Evolutionary conservation across 2,329 filamentous ascomycete species (phyloP).

Genomic region (Akanthomyces dipterigenus): DNA sequence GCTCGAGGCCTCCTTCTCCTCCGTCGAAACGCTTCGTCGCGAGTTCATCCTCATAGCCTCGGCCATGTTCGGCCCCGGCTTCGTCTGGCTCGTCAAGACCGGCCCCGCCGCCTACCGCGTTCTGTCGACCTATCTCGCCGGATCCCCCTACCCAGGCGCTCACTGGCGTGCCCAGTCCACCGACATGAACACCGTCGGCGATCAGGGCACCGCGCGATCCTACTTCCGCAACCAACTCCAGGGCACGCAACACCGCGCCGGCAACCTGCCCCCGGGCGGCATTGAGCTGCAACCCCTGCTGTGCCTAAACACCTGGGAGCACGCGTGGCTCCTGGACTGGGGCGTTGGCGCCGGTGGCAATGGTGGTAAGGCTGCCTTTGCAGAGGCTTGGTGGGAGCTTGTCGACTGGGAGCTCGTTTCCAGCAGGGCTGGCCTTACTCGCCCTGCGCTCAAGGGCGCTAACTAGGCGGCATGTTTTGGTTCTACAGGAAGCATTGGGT

Average conservation of each 20-base stretch:
- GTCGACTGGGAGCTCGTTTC: constrained; percentile 80
- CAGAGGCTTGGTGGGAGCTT: constrained; percentile 77
- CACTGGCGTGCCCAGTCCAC: constrained; percentile 66
- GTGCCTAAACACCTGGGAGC: constrained; percentile 95
- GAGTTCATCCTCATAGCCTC: constrained; percentile 76
- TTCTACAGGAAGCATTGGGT: not conserved
- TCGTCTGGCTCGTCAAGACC: constrained; percentile 82
- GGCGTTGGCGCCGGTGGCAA: constrained; percentile 50
- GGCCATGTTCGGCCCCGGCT: constrained; percentile 94
- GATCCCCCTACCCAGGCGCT: constrained; percentile 77
- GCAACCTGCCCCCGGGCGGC: constrained; percentile 54
- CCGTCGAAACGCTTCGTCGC: constrained; percentile 70
- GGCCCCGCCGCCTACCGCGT: constrained; percentile 52
- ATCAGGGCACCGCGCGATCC: constrained; percentile 27
- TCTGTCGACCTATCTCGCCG: constrained; percentile 84
- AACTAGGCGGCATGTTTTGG: not conserved
- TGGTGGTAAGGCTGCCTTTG: constrained; percentile 67
- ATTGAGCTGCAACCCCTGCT: constrained; percentile 68
- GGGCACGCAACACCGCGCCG: constrained; percentile 20
- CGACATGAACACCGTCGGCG: constrained; percentile 62
- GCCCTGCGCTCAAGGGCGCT: constrained; percentile 28
- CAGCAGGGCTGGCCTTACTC: constrained; percentile 26
- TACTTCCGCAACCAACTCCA: constrained; percentile 34
- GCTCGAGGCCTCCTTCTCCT: constrained; percentile 69
- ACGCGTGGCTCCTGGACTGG: constrained; percentile 83